Conservation (phyloP, 768 basidiomycete genomes). For the Rhizopogon vesiculosus region DNA sequence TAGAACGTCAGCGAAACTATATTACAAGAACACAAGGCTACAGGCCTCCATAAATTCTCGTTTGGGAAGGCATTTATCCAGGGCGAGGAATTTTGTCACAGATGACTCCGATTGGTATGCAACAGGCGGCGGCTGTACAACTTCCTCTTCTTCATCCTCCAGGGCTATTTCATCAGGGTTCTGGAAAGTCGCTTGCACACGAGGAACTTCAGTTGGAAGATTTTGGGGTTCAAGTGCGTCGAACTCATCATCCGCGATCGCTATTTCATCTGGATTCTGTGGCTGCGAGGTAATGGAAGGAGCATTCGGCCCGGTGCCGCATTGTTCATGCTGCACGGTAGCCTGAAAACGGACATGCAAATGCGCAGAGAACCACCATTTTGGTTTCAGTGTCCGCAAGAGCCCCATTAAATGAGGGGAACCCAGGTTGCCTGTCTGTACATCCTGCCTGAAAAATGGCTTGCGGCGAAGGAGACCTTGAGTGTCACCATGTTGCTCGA, state of each 20-base stretch:
- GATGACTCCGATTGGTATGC: constrained; percentile 7
- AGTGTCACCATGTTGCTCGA: constrained; percentile 79
- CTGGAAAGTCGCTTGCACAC: constrained; percentile 29
- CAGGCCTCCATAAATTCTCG: constrained; percentile 79
- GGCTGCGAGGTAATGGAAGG: neutral
- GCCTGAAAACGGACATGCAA: constrained; percentile 87
- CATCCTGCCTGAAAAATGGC: constrained; percentile 71
- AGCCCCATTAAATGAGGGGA: constrained; percentile 84
- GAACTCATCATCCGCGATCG: constrained; percentile 31
- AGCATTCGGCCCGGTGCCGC: constrained; percentile 6
- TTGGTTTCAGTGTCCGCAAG: constrained; percentile 63
- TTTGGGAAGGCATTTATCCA: constrained; percentile 82
- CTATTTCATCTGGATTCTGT: constrained; percentile 36
- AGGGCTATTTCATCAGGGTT: constrained; percentile 53
- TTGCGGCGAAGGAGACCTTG: constrained; percentile 64
- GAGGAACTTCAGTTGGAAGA: constrained; percentile 1
- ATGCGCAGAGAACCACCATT: constrained; percentile 94
- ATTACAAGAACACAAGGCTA: neutral
- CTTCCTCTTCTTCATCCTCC: constrained; percentile 43
- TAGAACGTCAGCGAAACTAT: neutral
- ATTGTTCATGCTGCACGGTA: constrained; percentile 38
- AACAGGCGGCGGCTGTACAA: constrained; percentile 29
- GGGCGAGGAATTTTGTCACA: constrained; percentile 77
- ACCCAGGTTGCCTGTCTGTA: constrained; percentile 64
- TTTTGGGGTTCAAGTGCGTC: constrained; percentile 5